A percentile compares a stretch with the other conserved stretches of the same genome.
phyloP scores from a whole-genome alignment of 768 basidiomycete species.

The Omphalotus guepiniiformis region DNA sequence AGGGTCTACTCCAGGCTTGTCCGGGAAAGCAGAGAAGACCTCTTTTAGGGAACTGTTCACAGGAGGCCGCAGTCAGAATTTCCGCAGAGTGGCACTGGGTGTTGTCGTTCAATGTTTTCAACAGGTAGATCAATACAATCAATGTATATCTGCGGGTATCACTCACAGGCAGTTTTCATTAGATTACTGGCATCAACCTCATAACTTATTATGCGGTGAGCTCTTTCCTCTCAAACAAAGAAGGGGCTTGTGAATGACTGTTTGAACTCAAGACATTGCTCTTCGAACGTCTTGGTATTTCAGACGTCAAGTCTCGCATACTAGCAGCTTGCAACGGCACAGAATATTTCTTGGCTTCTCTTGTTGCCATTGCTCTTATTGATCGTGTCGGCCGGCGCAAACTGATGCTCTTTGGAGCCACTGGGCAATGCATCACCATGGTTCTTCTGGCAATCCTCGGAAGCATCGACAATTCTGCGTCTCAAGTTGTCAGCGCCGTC shows the following conservation, averaged over 20 bases:
- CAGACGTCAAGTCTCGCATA: conserved; percentile 53
- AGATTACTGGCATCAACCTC: conserved; percentile 62
- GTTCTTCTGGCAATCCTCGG: conserved; percentile 54
- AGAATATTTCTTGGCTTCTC: conserved; percentile 68
- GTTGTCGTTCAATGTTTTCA: conserved; percentile 63
- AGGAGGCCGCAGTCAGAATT: conserved; percentile 55
- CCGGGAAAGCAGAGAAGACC: conserved; percentile 18
- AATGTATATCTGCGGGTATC: neutral
- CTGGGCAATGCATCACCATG: conserved; percentile 57
- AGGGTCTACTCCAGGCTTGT: conserved; percentile 3
- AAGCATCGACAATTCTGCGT: conserved; percentile 41
- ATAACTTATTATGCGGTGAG: conserved; percentile 52
- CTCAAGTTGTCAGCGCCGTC: conserved; percentile 49
- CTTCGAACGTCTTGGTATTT: conserved; percentile 56
- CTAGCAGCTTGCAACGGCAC: conserved; percentile 67
- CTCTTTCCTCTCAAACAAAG: neutral
- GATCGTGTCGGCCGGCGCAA: conserved; percentile 71
- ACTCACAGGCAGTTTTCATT: no score
- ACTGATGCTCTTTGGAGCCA: conserved; percentile 67
- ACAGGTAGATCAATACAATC: conserved; percentile 37
- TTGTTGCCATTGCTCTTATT: conserved; percentile 66
- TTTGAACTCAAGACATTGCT: conserved; percentile 39
- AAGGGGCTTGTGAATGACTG: neutral
- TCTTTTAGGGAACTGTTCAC: conserved; percentile 51
- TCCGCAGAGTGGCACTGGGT: conserved; percentile 52